Base-by-base conservation (phyloP, 2,329 filamentous ascomycete genomes). In the Cordyceps cicadae region DNA sequence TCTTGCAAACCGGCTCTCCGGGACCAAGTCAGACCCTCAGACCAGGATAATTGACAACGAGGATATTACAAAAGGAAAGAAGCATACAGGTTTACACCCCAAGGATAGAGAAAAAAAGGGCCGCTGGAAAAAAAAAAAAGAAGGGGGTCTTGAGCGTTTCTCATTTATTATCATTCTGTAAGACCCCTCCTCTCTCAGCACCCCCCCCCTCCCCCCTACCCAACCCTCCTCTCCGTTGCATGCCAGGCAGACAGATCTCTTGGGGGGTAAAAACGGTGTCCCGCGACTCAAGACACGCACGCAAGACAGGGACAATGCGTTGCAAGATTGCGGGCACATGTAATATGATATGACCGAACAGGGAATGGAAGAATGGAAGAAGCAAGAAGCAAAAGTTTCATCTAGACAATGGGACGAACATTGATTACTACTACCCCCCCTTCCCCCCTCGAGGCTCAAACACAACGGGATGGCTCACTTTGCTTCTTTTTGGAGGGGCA, bases 151-250 rank as follows among this genome's bases (percentile, higher is more conserved):
- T 51, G 37, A 58, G 55, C 55, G 55, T 51, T 50, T 58, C 55
- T 50, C 46, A n/a, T 58, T 58, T 51, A 58, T 58, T 58, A 58
- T 58, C 51, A 24, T 58, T 58, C 55, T 58, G 55, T 58, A 58
- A 58, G 55, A 51, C 55, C 32, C 37, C 46, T 43, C 34, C 39
- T 4, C 39, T 43, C 15, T 17, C 39, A 34, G 24, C 54, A 43
- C 39, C 54, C 32, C 41, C 26, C 54, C 34, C 24, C n/a, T n/a
- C 19, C 17, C 21, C 21, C 26, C 17, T 29, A 7, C 29, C 29
- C 29, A 29, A 29, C 41, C 29, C 54, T 21, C 24, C 19, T 12
- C 21, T 17, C 26, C 21, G 19, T 37, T 43, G 46, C 55, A 50
- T 41, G 34, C 29, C 43, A 57, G 43, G 21, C 55, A 55, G 34